A percentile compares a stretch with the other conserved stretches of the same genome.
Evolutionary conservation across 257 asterid species (phyloP).

Genomic region (Schizonepeta tenuifolia): DNA sequence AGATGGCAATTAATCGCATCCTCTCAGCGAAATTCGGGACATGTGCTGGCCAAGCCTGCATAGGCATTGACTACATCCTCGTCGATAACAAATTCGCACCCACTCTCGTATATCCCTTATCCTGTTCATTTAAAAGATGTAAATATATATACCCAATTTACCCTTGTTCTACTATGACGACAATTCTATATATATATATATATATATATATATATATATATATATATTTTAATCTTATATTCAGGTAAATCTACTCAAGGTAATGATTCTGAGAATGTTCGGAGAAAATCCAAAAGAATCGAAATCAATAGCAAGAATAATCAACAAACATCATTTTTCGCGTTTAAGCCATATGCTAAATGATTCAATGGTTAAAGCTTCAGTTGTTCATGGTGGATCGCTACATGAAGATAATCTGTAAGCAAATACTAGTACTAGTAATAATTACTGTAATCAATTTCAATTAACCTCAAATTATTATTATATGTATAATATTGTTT

Average conservation of each 20-base stretch:
- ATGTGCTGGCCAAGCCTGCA: constrained; percentile 90
- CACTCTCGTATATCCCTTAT: no score
- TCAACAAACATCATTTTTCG: constrained; percentile 54
- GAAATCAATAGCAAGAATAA: constrained; percentile 49
- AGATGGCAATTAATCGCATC: constrained; percentile 73
- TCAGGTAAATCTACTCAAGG: constrained; percentile 64
- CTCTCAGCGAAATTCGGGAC: constrained; percentile 72
- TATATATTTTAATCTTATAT: no score
- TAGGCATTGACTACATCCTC: constrained; percentile 71
- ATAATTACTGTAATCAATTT: no score
- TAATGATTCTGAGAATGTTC: constrained; percentile 41
- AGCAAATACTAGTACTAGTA: constrained; percentile 38
- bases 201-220: no score
- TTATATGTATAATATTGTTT: background rate
- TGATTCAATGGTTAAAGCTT: constrained; percentile 57
- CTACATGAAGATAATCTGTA: constrained; percentile 64
- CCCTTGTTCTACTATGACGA: no score
- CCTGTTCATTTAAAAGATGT: no score
- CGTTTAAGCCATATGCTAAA: constrained; percentile 52
- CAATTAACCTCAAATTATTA: no score
- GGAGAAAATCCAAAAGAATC: constrained; percentile 66
- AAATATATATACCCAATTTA: no score
- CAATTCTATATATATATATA: no score
- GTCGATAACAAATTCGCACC: constrained; percentile 56
- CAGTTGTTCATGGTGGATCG: constrained; percentile 67